Conservation (phyloP, 305 asterid genomes). For the Rubia balearica region DNA sequence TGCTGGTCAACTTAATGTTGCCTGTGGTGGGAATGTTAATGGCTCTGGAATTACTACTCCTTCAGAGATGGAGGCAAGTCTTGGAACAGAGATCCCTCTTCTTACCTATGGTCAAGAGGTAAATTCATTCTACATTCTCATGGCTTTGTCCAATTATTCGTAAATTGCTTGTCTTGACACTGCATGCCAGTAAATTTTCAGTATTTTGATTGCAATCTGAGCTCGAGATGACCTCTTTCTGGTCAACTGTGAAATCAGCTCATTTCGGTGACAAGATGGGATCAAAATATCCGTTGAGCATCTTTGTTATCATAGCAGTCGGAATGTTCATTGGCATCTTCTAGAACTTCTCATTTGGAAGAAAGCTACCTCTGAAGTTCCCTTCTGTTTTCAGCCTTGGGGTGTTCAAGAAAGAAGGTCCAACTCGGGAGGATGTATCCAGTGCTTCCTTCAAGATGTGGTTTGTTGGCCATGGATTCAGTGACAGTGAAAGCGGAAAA, state of each 20-base stretch:
- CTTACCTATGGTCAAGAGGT: slow-evolving; percentile 96
- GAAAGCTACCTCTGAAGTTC: slow-evolving; percentile 60
- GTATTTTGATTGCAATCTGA: no score
- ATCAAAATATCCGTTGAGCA: slow-evolving; percentile 43
- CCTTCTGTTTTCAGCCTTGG: no score
- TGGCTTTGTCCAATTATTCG: slow-evolving; percentile 6
- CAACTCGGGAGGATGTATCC: slow-evolving; percentile 74
- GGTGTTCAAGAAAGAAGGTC: slow-evolving; percentile 68
- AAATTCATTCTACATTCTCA: slow-evolving; percentile 17
- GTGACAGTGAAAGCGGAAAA: slow-evolving; percentile 34
- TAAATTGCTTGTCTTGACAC: slow-evolving; percentile 2
- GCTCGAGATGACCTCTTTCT: no score
- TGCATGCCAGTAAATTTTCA: no score
- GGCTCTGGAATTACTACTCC: slow-evolving; percentile 53
- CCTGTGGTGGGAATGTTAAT: slow-evolving; percentile 37
- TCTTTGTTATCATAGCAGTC: slow-evolving; percentile 41
- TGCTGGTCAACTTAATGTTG: slow-evolving; percentile 44
- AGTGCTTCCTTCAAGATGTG: slow-evolving; percentile 82
- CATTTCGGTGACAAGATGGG: slow-evolving; percentile 75
- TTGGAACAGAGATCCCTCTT: slow-evolving; percentile 70
- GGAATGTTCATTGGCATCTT: slow-evolving; percentile 53
- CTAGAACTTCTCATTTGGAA: slow-evolving; percentile 41
- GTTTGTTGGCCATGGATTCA: slow-evolving; percentile 77
- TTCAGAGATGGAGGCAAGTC: slow-evolving; percentile 61
- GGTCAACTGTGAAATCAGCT: slow-evolving; percentile 74